Conservation (phyloP, 2,329 filamentous ascomycete genomes). For the Madurella fahalii region DNA sequence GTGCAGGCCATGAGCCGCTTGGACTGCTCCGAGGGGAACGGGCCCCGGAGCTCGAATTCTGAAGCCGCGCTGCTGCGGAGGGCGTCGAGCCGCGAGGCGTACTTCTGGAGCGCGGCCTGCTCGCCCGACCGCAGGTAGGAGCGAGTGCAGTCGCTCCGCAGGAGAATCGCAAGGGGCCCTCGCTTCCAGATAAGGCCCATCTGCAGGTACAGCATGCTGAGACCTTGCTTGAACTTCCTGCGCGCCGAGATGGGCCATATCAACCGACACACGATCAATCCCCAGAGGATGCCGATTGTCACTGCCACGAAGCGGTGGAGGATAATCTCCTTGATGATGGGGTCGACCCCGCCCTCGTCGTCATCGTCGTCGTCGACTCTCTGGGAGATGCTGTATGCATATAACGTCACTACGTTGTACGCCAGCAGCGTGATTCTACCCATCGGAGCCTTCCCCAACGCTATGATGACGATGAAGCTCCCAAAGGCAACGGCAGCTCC, state of each 20-base stretch:
- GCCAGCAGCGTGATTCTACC: constrained; percentile 91
- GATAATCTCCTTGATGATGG: constrained; percentile 82
- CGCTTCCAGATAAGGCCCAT: constrained; percentile 97
- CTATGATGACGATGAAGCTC: constrained; percentile 88
- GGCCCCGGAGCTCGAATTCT: constrained; percentile 84
- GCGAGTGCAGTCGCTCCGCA: constrained; percentile 52
- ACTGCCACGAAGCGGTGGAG: constrained; percentile 85
- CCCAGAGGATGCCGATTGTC: constrained; percentile 84
- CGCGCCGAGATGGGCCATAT: constrained; percentile 94
- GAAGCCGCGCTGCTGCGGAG: constrained; percentile 69
- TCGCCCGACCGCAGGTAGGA: constrained; percentile 86
- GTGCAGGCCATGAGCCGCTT: constrained; percentile 74
- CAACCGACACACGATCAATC: constrained; percentile 79
- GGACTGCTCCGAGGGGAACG: constrained; percentile 74
- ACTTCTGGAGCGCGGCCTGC: constrained; percentile 81
- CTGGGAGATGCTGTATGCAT: constrained; percentile 85
- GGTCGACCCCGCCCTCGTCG: constrained; percentile 79
- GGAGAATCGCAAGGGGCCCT: constrained; percentile 74
- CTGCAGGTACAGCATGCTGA: constrained; percentile 87
- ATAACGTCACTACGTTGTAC: constrained; percentile 92
- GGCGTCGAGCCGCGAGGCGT: constrained; percentile 67
- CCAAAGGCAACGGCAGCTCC: constrained; percentile 77
- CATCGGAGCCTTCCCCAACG: constrained; percentile 78
- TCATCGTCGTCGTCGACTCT: constrained; percentile 77
- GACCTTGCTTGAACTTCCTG: constrained; percentile 80